Percentiles rank a stretch among this genome's conserved stretches.
Evolutionary conservation across 441 rosid species (phyloP).

Genomic region (Breynia disticha): DNA sequence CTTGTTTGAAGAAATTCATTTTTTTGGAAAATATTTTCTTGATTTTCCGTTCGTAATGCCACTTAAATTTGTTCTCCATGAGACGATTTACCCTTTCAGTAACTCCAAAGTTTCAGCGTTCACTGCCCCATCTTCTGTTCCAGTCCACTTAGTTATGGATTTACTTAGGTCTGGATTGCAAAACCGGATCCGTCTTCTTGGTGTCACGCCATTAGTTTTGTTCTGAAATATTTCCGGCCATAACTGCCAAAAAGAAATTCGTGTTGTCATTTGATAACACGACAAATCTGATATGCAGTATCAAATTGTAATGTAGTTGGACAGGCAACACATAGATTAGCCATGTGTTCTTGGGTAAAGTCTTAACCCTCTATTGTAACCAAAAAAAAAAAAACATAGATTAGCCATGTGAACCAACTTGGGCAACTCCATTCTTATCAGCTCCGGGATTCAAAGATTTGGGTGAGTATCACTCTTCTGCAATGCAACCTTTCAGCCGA

Average conservation of each 20-base stretch:
- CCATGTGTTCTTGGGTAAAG: too few species aligned
- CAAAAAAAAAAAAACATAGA: slow-evolving; percentile 36
- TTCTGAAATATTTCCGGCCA: slow-evolving; percentile 66
- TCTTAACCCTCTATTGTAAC: too few species aligned
- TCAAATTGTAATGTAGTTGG: not conserved
- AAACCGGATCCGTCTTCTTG: slow-evolving; percentile 58
- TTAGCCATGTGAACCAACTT: slow-evolving; percentile 37
- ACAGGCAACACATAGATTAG: not conserved
- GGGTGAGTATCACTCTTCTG: slow-evolving; percentile 57
- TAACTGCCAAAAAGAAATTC: slow-evolving; percentile 20
- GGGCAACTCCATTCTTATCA: slow-evolving; percentile 44
- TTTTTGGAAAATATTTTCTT: too few species aligned
- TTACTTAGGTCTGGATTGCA: slow-evolving; percentile 48
- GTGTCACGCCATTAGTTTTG: slow-evolving; percentile 67
- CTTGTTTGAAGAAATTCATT: too few species aligned
- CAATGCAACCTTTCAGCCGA: slow-evolving; percentile 34
- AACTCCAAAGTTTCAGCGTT: slow-evolving; percentile 23
- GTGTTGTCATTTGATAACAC: not conserved
- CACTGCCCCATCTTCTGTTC: slow-evolving; percentile 47
- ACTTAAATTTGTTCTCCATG: too few species aligned
- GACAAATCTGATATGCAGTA: too few species aligned
- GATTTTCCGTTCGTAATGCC: too few species aligned
- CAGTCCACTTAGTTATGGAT: slow-evolving; percentile 49
- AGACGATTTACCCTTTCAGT: slow-evolving; percentile 22
- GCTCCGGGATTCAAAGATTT: slow-evolving; percentile 44